Base-by-base conservation (phyloP, 2,329 filamentous ascomycete genomes). In the Alternaria tenuissima region DNA sequence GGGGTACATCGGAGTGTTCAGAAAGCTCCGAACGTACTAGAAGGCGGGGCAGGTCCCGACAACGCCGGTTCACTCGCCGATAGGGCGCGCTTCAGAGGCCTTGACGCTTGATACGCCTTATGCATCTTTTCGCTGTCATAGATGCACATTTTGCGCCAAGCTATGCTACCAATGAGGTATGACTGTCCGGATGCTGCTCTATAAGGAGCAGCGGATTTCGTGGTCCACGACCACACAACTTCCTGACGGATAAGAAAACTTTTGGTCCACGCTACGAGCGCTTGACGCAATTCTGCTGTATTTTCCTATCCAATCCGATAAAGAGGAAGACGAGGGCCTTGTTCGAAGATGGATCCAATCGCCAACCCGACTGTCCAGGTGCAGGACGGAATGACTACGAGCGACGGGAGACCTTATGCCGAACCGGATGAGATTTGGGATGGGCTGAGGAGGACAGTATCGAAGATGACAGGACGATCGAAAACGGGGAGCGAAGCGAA, bases 311-410 rank as follows among this genome's bases (percentile, higher is more conserved):
- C 5, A 26, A 12, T n/a, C 5, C 8, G n/a, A 44, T 52, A 44
- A 34, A 24, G 34, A 30, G n/a, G 7, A 24, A 28, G 9, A 24
- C 9, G 51, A 44, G 7, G 18, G 4, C 16, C 14, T 14, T 36
- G 24, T 36, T 12, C 28, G 39, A 59, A 58, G 3, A 77, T 77
- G 74, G 73, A 76, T 62, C 65, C 70, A 32, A 61, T 63, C 34
- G 64, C 72, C 20, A 75, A 73, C 12, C 66, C 73, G 26, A 63
- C 63, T 2, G 72, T 72, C 14, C 68, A 71, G 32, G 42, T 70
- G 48, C 73, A 71, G 39, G 62, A 65, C 24, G 62, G 69, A 52
- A 64, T 70, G 2, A 51, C 57, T 2, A 39, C 38, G 20, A 58
- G 38, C 47, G 60, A 61, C 39, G 55, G 49, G 11, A 52, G 38